Evolutionary conservation across 345 rosid genomes (phyloP).

Genomic region (Odontarrhena argentea): DNA sequence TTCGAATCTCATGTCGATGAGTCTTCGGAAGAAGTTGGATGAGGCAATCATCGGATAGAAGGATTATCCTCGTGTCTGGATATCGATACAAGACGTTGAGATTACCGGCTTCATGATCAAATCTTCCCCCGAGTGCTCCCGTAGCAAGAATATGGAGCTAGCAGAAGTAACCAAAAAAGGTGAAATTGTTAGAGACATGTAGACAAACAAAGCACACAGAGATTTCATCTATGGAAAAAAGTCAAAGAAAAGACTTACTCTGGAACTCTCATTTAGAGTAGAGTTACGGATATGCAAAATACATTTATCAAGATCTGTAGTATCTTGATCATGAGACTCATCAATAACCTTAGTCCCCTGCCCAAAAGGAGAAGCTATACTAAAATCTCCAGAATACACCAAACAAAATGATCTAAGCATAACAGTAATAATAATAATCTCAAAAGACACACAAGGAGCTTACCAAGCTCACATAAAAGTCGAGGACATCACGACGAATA

Average conservation of each 20-base stretch:
- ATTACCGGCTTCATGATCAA: slow-evolving; percentile 94
- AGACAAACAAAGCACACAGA: slow-evolving; percentile 6
- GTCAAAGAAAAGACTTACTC: slow-evolving; percentile 46
- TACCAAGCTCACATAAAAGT: slow-evolving; percentile 69
- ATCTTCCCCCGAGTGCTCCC: slow-evolving; percentile 97
- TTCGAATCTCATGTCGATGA: slow-evolving; percentile 62
- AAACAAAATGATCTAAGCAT: neutral
- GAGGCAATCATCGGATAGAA: slow-evolving; percentile 78
- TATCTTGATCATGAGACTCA: slow-evolving; percentile 91
- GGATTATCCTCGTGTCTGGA: slow-evolving; percentile 57
- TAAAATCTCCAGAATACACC: neutral
- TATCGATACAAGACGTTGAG: slow-evolving; percentile 70
- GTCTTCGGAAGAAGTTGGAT: slow-evolving; percentile 75
- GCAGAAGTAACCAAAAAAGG: slow-evolving; percentile 6
- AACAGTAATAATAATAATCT: neutral
- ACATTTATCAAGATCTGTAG: slow-evolving; percentile 94
- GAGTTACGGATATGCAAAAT: slow-evolving; percentile 53
- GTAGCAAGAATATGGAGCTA: slow-evolving; percentile 85
- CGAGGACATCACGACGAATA: slow-evolving; percentile 59
- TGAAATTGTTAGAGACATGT: neutral
- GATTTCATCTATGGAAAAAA: neutral
- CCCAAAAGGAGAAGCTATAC: slow-evolving; percentile 18
- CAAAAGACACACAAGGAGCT: slow-evolving; percentile 13
- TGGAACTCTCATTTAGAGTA: slow-evolving; percentile 53
- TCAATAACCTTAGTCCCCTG: slow-evolving; percentile 85